These are phyloP conservation scores for Spathaspora hagerdaliae DNA, from an alignment of 805 yeast species.

Conservation along the genomic window DNA sequence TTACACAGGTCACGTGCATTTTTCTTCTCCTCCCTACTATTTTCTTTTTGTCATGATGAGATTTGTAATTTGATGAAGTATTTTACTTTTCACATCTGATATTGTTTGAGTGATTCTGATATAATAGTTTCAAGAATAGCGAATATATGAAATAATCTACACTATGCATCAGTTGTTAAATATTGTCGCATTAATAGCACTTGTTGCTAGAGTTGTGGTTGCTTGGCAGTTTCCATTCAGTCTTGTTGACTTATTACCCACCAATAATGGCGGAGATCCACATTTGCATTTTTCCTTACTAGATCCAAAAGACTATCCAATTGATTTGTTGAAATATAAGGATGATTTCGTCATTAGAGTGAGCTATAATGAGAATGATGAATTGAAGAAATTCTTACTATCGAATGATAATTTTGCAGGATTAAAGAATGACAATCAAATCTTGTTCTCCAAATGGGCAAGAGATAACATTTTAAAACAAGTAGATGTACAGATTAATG, in stretches of 20 bases:
- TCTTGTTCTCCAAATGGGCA: slow-evolving; percentile 46
- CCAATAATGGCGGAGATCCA: not conserved
- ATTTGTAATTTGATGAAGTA: too few relatives aligned
- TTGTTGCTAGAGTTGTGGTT: not conserved
- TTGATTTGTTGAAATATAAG: slow-evolving; percentile 37
- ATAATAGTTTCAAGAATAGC: too few relatives aligned
- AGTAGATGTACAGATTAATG: slow-evolving; percentile 19
- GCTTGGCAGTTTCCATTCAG: slow-evolving; percentile 3
- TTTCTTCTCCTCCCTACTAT: too few relatives aligned
- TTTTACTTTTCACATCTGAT: too few relatives aligned
- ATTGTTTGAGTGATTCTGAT: too few relatives aligned
- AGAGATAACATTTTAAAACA: slow-evolving; percentile 10
- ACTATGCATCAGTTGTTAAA: too few relatives aligned
- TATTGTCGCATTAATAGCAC: not conserved
- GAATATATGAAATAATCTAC: too few relatives aligned
- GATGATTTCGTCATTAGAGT: slow-evolving; percentile 46
- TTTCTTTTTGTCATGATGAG: too few relatives aligned
- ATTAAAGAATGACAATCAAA: slow-evolving; percentile 4
- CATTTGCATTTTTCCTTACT: slow-evolving; percentile 29
- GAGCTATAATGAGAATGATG: slow-evolving; percentile 17
- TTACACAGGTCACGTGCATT: too few relatives aligned
- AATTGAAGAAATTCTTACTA: slow-evolving; percentile 16
- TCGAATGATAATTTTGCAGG: not conserved
- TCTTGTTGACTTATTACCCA: not conserved
- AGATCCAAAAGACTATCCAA: slow-evolving; percentile 27